Percentiles rank a stretch among this genome's conserved stretches.
These are phyloP conservation scores for Suillus subluteus DNA, from an alignment of 768 basidiomycete species.

Conservation along the genomic window DNA sequence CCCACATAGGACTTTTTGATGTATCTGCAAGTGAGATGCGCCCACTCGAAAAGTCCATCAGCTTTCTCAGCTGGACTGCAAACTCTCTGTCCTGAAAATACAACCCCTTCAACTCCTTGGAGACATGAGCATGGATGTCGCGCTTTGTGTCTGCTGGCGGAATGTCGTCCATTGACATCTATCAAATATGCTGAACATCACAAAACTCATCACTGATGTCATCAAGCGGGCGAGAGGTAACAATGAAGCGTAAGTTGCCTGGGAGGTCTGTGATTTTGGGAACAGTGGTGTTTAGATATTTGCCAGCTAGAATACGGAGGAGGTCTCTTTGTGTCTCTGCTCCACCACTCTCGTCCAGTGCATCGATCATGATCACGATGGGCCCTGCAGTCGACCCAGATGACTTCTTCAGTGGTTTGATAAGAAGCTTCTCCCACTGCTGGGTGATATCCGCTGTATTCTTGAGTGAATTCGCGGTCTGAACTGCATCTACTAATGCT, in stretches of 20 bases:
- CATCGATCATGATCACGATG: conserved; percentile 31
- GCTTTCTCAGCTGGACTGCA: neutral
- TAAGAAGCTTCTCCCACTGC: conserved; percentile 8
- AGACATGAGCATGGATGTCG: conserved; percentile 1
- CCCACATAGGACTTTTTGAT: neutral
- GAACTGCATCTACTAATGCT: neutral
- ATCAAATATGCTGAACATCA: neutral
- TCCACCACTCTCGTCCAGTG: conserved; percentile 22
- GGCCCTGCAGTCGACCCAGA: neutral
- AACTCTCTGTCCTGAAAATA: neutral
- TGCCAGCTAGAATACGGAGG: neutral
- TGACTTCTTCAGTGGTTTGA: neutral
- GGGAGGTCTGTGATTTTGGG: conserved; percentile 4
- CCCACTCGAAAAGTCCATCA: conserved; percentile 8
- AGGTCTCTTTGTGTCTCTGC: neutral
- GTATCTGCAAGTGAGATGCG: conserved; percentile 7
- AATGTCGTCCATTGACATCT: neutral
- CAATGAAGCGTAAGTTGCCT: conserved; percentile 12
- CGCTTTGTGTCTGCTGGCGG: neutral
- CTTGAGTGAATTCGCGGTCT: neutral
- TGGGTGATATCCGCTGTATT: neutral
- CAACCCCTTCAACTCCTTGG: neutral
- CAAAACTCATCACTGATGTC: neutral
- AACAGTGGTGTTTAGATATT: neutral
- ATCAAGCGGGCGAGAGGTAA: conserved; percentile 11